Evolutionary conservation across 805 yeast species (phyloP), one percentile per base, ranked within the genome.

Genomic region (Dipodascus albidus): DNA sequence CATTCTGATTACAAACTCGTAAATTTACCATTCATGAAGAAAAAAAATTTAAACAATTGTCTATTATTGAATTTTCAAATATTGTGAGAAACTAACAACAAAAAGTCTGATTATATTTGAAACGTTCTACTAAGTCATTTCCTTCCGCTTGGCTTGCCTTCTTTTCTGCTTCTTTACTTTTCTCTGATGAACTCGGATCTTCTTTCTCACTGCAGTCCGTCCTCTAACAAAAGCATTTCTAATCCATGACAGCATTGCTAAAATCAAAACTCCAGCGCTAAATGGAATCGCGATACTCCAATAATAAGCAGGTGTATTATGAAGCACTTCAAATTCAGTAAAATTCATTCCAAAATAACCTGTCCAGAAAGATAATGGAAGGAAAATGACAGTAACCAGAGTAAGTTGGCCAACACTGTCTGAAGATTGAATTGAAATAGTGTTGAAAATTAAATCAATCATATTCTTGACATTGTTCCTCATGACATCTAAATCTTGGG

Each of bases 341-440:
- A 78, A 78, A 59, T 78, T 78, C 82, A 78, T 78, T n/a, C 82
- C 82, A 56, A 76, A 80, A 60, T 78, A 80, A 11, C 84, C 83
- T 1, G 83, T 78, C 73, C 81, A 71, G 60, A 80, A 80, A 3
- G 80, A 73, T 53, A 80, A 61, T 2, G 85, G 85, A 33, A 80
- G 67, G 58, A 80, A 80, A 15, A 80, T 72, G 14, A 80, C 83
- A 0, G 83, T 76, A 8, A 80, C 78, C 42, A 80, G 61, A 6
- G 83, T 76, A 47, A 80, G 67, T 61, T 74, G 73, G 52, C 73
- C 70, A 74, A 80, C 80, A 2, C 83, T 74, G 57, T 72, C 78
- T 56, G 78, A 77, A 2, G 80, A 77, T 49, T 76, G 77, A 11
- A 77, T 77, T 1, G 81, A 74, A 47, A 80, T 74, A 2, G 82